phyloP scores from a whole-genome alignment of 805 yeast genomes.

The Sporopachydermia lactativora region DNA sequence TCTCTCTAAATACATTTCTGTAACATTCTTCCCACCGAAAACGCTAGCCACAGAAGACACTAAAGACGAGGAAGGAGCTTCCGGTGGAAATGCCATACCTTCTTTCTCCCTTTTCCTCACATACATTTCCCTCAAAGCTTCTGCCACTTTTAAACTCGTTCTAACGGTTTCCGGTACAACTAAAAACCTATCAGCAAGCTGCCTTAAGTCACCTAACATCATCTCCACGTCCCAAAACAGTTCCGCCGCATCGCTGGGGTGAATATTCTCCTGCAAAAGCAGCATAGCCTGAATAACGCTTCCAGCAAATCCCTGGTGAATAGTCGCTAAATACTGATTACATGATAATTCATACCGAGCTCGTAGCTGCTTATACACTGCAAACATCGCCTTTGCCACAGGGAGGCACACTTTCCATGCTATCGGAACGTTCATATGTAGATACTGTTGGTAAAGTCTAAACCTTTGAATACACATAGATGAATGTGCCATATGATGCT shows the following conservation, averaged over 20 bases:
- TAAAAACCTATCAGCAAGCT: constrained; percentile 7
- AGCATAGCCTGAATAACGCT: constrained; percentile 20
- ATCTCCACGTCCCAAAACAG: constrained; percentile 15
- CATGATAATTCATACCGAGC: constrained; percentile 11
- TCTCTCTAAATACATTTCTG: constrained; percentile 17
- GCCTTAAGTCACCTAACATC: constrained; percentile 14
- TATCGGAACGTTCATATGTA: constrained; percentile 16
- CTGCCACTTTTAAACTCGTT: constrained; percentile 16
- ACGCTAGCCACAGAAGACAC: constrained; percentile 16
- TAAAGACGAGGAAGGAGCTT: not conserved
- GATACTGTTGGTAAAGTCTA: constrained; percentile 17
- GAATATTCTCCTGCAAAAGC: constrained; percentile 14
- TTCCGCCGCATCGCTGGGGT: constrained; percentile 16
- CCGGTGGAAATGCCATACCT: not conserved
- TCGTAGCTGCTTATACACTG: constrained; percentile 17
- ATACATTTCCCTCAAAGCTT: constrained; percentile 13
- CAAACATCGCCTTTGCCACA: constrained; percentile 15
- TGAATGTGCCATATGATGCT: constrained; percentile 19
- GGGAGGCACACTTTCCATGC: constrained; percentile 17
- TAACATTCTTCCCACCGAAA: constrained; percentile 19
- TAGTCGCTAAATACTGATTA: constrained; percentile 18
- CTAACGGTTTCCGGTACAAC: constrained; percentile 15
- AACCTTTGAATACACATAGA: constrained; percentile 20
- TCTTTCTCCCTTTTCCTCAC: constrained; percentile 9
- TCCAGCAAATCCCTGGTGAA: constrained; percentile 21